phyloP scores from a whole-genome alignment of 441 rosid species.

The Pelargonium australe region DNA sequence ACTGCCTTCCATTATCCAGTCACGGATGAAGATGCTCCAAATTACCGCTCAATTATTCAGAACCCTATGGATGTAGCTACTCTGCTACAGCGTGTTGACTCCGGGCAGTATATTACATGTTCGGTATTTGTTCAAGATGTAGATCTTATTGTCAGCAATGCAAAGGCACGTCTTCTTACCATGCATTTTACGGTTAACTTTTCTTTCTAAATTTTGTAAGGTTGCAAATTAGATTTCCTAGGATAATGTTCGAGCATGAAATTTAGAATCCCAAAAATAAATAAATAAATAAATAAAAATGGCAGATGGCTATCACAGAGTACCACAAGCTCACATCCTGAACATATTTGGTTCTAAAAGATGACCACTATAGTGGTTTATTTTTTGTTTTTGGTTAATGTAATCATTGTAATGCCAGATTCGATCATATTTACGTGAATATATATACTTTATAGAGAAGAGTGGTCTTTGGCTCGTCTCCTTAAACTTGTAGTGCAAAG shows the following conservation, averaged over 20 bases:
- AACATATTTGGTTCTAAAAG: neutral
- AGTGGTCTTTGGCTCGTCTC: neutral
- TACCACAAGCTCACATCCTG: neutral
- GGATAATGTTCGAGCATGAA: neutral
- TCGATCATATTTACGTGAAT: neutral
- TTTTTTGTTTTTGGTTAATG: neutral
- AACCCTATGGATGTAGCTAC: constrained; percentile 97
- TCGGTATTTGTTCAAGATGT: constrained; percentile 79
- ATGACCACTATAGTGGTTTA: neutral
- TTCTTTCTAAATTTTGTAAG: neutral
- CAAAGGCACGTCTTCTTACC: constrained; percentile 50
- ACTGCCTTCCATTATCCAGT: constrained; percentile 93
- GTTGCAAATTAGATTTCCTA: neutral
- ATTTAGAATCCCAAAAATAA: neutral
- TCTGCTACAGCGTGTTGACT: constrained; percentile 78
- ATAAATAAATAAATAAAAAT: too few relatives aligned
- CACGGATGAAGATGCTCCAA: constrained; percentile 95
- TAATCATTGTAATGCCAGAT: neutral
- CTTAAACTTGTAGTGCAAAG: neutral
- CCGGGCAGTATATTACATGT: constrained; percentile 82
- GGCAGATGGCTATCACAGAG: neutral
- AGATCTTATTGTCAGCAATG: constrained; percentile 81
- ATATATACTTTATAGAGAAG: neutral
- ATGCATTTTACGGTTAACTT: constrained; percentile 2
- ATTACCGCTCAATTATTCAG: constrained; percentile 77